Evolutionary conservation across 2,329 filamentous ascomycete genomes (phyloP), one percentile per base, ranked within the genome.

Genomic region (Diplodia sapinea): DNA sequence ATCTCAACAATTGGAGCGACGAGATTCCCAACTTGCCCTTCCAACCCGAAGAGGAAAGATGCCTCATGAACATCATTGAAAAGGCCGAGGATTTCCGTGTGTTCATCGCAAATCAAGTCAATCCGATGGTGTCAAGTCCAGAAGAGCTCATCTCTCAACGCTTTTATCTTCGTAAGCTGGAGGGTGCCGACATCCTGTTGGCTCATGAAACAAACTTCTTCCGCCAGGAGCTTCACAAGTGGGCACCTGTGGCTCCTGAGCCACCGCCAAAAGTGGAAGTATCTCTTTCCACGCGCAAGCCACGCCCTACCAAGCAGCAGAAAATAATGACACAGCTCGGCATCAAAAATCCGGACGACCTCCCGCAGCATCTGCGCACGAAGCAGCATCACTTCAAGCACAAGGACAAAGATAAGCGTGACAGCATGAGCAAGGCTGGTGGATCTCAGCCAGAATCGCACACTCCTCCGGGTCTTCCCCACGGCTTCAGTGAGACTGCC

Each of bases 141-240:
- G 92, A 94, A 51, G 94, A 98, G 76, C 89, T 93, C 9, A 91
- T 93, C 66, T 94, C 91, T 0, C 91, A 97, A 78, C 88, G 96
- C 6, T 99, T 99, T 79, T 98, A 97, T 74, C 84, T 99, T 50
- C 91, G 95, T 68, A 99, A 99, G 81, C 93, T 99, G 65, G 95
- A 99, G 80, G 95, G 95, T 2, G 94, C 95, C 1, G 95, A 99
- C 77, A 94, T 99, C 63, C 85, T 99, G 3, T 84, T 99, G 2
- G 87, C 94, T 0, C 91, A 90, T 68, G 95, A 99, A 81, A 97
- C 94, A n/a, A 99, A 99, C 76, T 97, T 96, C 79, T 94, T 99
- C 82, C 89, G 94, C 29, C 93, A 97, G 76, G 93, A 97, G 76
- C 84, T 99, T 67, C 95, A 99, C 80, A 96, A 93, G 76, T 97